Evolutionary conservation across 225 moss, liverwort and hornwort species (phyloP).

Genomic region (Antitrichia curtipendula): DNA sequence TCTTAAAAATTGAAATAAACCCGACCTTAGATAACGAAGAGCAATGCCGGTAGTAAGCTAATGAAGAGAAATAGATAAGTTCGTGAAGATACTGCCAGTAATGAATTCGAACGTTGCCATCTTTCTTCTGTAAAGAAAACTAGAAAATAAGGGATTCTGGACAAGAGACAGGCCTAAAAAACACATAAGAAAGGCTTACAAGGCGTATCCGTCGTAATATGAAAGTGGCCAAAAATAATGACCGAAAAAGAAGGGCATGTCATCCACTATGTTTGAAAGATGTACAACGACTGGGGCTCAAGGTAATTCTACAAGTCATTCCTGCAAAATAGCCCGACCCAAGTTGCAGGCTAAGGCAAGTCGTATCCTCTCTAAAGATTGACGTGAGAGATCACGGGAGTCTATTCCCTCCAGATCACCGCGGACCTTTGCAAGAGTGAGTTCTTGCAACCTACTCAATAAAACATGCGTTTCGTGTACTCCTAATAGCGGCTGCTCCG

Average conservation of each 20-base stretch:
- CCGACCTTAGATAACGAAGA: neutral
- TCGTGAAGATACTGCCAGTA: neutral
- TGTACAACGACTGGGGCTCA: constrained; percentile 3
- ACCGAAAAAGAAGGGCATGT: neutral
- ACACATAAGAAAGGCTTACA: neutral
- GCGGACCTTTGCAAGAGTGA: constrained; percentile 68
- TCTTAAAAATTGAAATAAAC: neutral
- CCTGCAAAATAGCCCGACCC: constrained; percentile 73
- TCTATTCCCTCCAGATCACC: constrained; percentile 62
- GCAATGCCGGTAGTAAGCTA: neutral
- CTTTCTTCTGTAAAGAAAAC: neutral
- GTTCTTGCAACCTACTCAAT: constrained; percentile 79
- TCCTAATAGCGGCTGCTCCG: constrained; percentile 69
- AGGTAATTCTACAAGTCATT: constrained; percentile 20
- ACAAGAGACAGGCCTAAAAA: neutral
- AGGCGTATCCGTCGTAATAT: neutral
- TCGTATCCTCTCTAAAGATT: constrained; percentile 69
- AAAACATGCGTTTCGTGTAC: constrained; percentile 58
- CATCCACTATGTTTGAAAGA: constrained; percentile 4
- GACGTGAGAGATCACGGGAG: constrained; percentile 43
- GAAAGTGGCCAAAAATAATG: neutral
- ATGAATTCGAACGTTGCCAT: neutral
- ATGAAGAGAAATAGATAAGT: neutral
- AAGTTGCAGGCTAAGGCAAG: constrained; percentile 89
- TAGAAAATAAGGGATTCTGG: neutral